phyloP scores from a whole-genome alignment of 2,329 filamentous ascomycete species.

The Colletotrichum limetticola region DNA sequence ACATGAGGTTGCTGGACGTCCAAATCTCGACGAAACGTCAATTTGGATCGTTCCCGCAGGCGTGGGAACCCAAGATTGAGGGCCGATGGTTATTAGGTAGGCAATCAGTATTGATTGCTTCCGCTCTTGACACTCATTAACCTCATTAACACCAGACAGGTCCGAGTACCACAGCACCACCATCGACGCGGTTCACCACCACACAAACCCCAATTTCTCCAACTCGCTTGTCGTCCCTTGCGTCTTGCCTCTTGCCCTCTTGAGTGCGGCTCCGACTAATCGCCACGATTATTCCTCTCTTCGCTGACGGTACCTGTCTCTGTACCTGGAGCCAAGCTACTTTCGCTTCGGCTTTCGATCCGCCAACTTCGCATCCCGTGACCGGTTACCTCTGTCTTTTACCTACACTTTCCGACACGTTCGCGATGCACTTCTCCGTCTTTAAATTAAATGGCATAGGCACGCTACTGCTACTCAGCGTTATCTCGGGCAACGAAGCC shows the following conservation, averaged over 20 bases:
- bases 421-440: constrained; percentile 10
- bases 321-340: constrained; percentile 22
- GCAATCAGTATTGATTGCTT: constrained; percentile 11
- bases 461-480: not conserved
- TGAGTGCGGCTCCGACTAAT: constrained; percentile 16
- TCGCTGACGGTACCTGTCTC: constrained; percentile 20
- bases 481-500: constrained; percentile 16
- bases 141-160: constrained; percentile 13
- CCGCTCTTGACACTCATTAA: not conserved
- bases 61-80: not conserved
- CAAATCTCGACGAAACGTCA: not conserved
- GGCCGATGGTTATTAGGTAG: constrained; percentile 11
- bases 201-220: constrained; percentile 11
- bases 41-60: not conserved
- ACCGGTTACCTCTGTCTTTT: not conserved
- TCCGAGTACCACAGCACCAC: constrained; percentile 11
- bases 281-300: not conserved
- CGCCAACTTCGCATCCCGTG: not conserved
- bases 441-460: constrained; percentile 7
- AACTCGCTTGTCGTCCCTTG: constrained; percentile 20
- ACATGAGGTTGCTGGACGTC: not conserved
- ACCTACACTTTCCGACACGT: not conserved
- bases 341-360: constrained; percentile 21
- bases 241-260: not conserved
- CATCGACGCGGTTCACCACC: not conserved